Base-by-base conservation (phyloP, 2,329 filamentous ascomycete species). In the Podosphaera fusca region DNA sequence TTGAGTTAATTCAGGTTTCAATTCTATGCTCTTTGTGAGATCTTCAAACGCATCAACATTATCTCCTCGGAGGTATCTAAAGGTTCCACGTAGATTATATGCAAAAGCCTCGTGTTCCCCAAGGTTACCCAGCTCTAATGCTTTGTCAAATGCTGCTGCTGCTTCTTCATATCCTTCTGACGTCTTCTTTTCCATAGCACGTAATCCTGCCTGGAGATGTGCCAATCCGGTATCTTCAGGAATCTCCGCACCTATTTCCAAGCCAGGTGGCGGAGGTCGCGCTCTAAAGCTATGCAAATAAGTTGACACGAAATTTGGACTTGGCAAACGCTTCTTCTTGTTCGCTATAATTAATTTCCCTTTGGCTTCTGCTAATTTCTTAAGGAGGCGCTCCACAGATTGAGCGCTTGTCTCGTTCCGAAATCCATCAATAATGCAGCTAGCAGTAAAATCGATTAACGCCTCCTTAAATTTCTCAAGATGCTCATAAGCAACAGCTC, bases 351-450 rank as follows among this genome's bases (percentile, higher is more conserved):
- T 95, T 61, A 81, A 82, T 73, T 90, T 88, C 62, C 86, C 90
- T 75, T 95, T 95, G 63, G 85, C 78, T 72, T 96, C 90, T 52
- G 92, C 92, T 55, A 96, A 90, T 74, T 94, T 94, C 77, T 96
- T 96, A 61, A 98, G 77, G 61, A 98, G 74, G 60, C 90, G 77
- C 75, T 98, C 92, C 8, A 98, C 89, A 50, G 88, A 82, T 69
- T 89, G 81, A 31, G 90, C 88, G 67, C 86, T 94, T 60, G 78
- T 75, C 66, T 95, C 85, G 70, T 92, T 96, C 72, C 86, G 84
- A 77, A 98, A 98, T 61, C 85, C 85, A 69, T 98, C 92, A 69
- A 98, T 95, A 70, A 98, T 98, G 74, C 92, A 98, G 73, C 90
- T 95, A 58, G 92, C 92, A 7, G 92, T 98, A 73, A 94, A 96